Percentiles rank a stretch among this genome's conserved stretches.
phyloP scores from a whole-genome alignment of 805 yeast species.

The Candida morakotiae region DNA sequence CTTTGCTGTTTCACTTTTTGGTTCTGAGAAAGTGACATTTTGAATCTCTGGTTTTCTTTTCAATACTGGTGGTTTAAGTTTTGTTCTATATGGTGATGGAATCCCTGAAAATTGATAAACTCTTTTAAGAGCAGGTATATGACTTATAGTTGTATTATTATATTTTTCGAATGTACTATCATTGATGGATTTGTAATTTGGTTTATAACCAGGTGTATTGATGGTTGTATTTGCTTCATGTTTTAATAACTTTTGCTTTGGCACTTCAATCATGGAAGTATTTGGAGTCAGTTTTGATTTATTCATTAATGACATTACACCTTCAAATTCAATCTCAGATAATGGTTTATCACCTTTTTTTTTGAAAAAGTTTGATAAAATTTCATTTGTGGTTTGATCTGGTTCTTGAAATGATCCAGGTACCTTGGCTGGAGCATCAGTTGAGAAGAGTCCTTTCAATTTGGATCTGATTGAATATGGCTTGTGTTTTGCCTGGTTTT shows the following conservation, averaged over 20 bases:
- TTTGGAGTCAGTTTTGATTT: conserved; percentile 10
- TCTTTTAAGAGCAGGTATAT: conserved; percentile 33
- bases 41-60: conserved; percentile 5
- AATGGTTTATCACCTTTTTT: conserved; percentile 73
- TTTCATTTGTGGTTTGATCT: conserved; percentile 40
- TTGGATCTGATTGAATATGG: conserved; percentile 16
- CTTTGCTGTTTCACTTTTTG: conserved; percentile 34
- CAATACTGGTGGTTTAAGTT: conserved; percentile 30
- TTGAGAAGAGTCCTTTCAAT: conserved; percentile 15
- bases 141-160: conserved; percentile 8
- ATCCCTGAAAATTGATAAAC: conserved; percentile 44
- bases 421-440: conserved; percentile 11
- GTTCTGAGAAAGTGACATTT: conserved; percentile 7
- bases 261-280: neutral
- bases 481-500: conserved; percentile 7
- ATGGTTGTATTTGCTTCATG: conserved; percentile 9
- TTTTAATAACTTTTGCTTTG: conserved; percentile 16
- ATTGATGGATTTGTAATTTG: conserved; percentile 29
- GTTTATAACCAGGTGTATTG: conserved; percentile 36
- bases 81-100: conserved; percentile 41
- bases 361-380: conserved; percentile 65
- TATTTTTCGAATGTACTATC: conserved; percentile 16
- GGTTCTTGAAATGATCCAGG: conserved; percentile 6
- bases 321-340: conserved; percentile 72
- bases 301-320: conserved; percentile 60